Percentiles rank a stretch among this genome's conserved stretches.
Evolutionary conservation across 768 basidiomycete genomes (phyloP).

Genomic region (Russula olivacea): DNA sequence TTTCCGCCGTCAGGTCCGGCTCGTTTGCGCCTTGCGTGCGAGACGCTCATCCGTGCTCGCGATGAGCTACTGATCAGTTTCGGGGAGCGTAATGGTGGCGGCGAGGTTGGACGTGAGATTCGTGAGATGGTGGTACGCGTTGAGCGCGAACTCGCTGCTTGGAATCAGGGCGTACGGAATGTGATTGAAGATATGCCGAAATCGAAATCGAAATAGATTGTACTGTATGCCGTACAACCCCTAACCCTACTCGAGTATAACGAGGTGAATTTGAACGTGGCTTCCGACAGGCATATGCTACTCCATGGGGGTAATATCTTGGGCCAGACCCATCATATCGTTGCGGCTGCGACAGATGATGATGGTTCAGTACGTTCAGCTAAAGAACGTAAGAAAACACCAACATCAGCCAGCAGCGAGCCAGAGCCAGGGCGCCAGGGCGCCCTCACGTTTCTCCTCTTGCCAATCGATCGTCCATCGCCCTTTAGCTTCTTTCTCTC

Average conservation of each 20-base stretch:
- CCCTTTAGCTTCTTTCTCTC: background rate
- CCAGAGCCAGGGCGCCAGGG: no score
- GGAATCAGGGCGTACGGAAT: constrained; percentile 58
- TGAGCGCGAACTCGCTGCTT: constrained; percentile 69
- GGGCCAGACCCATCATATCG: background rate
- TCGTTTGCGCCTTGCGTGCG: constrained; percentile 57
- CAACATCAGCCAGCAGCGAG: no score
- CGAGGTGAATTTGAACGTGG: background rate
- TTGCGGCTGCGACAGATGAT: no score
- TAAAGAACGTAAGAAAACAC: no score
- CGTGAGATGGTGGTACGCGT: constrained; percentile 52
- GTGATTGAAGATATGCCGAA: constrained; percentile 40
- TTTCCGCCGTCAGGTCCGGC: constrained; percentile 67
- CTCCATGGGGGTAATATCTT: background rate
- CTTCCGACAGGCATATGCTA: background rate
- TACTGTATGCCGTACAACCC: no score
- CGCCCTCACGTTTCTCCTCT: no score
- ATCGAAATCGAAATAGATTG: no score
- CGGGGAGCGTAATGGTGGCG: constrained; percentile 63
- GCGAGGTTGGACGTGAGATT: constrained; percentile 59
- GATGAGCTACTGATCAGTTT: constrained; percentile 65
- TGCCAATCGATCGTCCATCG: no score
- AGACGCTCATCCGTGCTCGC: constrained; percentile 57
- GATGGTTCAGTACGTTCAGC: no score
- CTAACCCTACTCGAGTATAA: no score